Percentiles rank a stretch among this genome's conserved stretches.
Evolutionary conservation across 2,329 filamentous ascomycete genomes (phyloP).

Genomic region (Tolypocladium ophioglossoides): DNA sequence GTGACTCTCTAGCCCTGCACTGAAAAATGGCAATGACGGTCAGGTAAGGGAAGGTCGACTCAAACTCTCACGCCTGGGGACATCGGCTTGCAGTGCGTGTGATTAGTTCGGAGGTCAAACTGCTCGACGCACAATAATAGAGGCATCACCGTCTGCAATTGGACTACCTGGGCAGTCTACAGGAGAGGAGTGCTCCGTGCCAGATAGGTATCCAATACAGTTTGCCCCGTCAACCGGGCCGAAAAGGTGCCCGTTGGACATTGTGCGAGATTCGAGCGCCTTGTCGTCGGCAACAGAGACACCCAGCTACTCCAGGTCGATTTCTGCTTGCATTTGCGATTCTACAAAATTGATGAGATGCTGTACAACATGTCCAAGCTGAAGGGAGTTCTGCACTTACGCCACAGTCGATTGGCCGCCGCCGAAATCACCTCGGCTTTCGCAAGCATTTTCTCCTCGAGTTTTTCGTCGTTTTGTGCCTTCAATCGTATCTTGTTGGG

Average conservation of each 20-base stretch:
- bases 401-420: conserved; percentile 61
- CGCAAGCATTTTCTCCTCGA: conserved; percentile 50
- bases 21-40: not conserved
- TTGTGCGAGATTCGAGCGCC: too few relatives aligned
- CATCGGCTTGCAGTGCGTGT: not conserved
- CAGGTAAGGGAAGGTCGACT: not conserved
- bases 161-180: not conserved
- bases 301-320: conserved; percentile 28
- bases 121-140: not conserved
- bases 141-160: not conserved
- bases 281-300: not conserved
- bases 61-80: not conserved
- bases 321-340: conserved; percentile 38
- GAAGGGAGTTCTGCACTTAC: conserved; percentile 26
- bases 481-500: conserved; percentile 52
- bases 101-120: too few relatives aligned
- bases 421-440: conserved; percentile 60
- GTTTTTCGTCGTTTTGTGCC: conserved; percentile 44
- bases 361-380: not conserved
- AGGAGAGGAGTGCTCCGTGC: not conserved
- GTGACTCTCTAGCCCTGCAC: not conserved
- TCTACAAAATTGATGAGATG: conserved; percentile 19
- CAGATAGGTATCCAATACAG: not conserved
- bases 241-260: not conserved
- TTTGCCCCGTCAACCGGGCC: not conserved